These are phyloP conservation scores for Fusarium chlamydosporum DNA, from an alignment of 2,329 filamentous ascomycete genomes.

Conservation along the genomic window DNA sequence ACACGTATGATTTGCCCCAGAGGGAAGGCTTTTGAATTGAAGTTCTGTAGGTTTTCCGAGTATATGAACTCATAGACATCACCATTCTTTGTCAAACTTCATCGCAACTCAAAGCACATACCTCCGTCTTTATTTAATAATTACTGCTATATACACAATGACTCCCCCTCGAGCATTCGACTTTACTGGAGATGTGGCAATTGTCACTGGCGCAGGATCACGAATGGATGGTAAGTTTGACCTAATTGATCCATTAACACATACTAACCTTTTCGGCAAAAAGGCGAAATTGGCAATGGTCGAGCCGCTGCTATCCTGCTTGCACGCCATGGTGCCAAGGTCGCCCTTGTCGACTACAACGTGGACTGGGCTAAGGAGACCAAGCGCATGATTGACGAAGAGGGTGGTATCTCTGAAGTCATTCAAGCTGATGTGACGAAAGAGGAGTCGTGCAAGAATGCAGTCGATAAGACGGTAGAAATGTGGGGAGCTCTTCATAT, in stretches of 20 bases:
- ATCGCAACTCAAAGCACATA: background rate
- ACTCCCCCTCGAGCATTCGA: slow-evolving; percentile 8
- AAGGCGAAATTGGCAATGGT: slow-evolving; percentile 20
- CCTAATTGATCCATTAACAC: too few relatives aligned
- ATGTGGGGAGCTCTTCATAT: slow-evolving; percentile 17
- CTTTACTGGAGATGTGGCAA: slow-evolving; percentile 6
- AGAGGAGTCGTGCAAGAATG: slow-evolving; percentile 19
- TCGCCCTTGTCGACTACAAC: slow-evolving; percentile 12
- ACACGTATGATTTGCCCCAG: background rate
- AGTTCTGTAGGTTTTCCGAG: background rate
- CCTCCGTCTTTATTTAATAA: background rate
- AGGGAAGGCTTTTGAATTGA: too few relatives aligned
- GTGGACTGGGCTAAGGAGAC: slow-evolving; percentile 15
- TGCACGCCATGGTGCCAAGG: slow-evolving; percentile 14
- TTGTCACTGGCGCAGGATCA: slow-evolving; percentile 18
- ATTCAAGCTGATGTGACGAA: slow-evolving; percentile 14
- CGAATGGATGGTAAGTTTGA: slow-evolving; percentile 4
- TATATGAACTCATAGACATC: background rate
- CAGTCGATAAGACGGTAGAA: slow-evolving; percentile 8
- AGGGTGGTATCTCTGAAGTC: slow-evolving; percentile 14
- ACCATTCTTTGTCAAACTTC: too few relatives aligned
- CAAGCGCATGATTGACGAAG: slow-evolving; percentile 19
- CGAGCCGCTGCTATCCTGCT: slow-evolving; percentile 15
- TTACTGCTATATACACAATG: background rate
- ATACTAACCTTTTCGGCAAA: background rate